Base-by-base conservation (phyloP, 129 eudicot genomes). In the Artemisia argyi region DNA sequence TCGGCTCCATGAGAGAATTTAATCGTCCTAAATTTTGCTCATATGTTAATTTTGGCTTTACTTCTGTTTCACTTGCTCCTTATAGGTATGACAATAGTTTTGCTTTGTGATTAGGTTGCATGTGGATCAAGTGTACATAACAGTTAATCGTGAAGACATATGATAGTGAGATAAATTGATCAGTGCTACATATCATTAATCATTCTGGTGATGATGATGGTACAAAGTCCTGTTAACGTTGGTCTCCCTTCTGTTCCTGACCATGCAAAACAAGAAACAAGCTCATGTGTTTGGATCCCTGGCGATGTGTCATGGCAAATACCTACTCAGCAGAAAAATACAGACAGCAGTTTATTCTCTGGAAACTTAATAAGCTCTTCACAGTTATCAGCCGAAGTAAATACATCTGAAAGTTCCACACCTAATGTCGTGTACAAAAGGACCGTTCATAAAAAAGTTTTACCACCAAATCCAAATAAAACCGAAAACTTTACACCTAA, bases 391-490 rank as follows among this genome's bases (percentile, higher is more conserved):
- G 46, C 46, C 46, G 46, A 7, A 39, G 46, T 39, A 39, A 39
- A 39, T 7, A 39, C 46, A 39, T 39, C 46, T 59, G 82, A 86
- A 69, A 71, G 63, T 63, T 78, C 86, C 51, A 68, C 75, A 39
- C 86, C 72, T 71, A 56, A 68, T 74, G 57, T 66, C 75, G 87
- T 78, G 13, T 86, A 80, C 80, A 64, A 78, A 76, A 83, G 74
- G 60, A 80, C 26, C 18, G 65, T 60, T 59, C 81, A 50, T 64
- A 82, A 22, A 53, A 78, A 66, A 24, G 24, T 39, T 39, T 39
- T 39, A 39, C 46, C 46, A 39, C 46, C 46, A 39, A 39, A 39
- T 39, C 46, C 46, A 39, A 39, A 39, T 39, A 39, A 1, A 39
- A 39, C 46, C 54, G 82, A 86, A 69, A 71, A 66, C 59, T 75